These are phyloP conservation scores for Noccaea bulbosa DNA, from an alignment of 345 rosid species.

Conservation along the genomic window DNA sequence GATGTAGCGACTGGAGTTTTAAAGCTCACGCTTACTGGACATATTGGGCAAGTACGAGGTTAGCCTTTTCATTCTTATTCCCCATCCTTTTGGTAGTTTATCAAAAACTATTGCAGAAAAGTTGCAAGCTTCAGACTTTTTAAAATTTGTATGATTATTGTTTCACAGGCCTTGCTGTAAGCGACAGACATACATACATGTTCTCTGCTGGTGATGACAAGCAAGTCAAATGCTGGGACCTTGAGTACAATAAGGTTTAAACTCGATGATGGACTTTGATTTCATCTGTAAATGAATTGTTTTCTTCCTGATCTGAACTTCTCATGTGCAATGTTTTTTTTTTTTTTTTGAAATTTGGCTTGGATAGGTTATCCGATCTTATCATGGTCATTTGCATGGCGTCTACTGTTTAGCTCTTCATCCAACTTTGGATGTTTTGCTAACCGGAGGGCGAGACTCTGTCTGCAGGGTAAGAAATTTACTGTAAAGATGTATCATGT, in stretches of 20 bases:
- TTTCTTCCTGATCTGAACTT: slow-evolving; percentile 18
- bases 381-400: slow-evolving; percentile 90
- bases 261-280: slow-evolving; percentile 14
- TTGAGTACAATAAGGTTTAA: slow-evolving; percentile 91
- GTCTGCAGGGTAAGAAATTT: slow-evolving; percentile 80
- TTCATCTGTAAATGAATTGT: not conserved
- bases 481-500: not conserved
- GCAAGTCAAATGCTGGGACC: slow-evolving; percentile 98
- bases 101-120: slow-evolving; percentile 11
- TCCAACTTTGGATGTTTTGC: slow-evolving; percentile 84
- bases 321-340: not conserved
- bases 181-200: slow-evolving; percentile 85
- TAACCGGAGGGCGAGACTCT: slow-evolving; percentile 95
- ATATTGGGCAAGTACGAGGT: slow-evolving; percentile 92
- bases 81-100: slow-evolving; percentile 18
- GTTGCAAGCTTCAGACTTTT: not conserved
- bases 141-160: not conserved
- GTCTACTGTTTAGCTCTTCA: slow-evolving; percentile 96
- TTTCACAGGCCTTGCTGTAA: slow-evolving; percentile 84
- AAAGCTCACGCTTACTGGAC: slow-evolving; percentile 91
- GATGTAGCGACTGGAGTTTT: slow-evolving; percentile 86
- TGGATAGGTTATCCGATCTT: slow-evolving; percentile 79
- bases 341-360: slow-evolving; percentile 14
- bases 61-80: slow-evolving; percentile 19
- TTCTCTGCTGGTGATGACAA: slow-evolving; percentile 96